Percentiles rank a stretch among this genome's conserved stretches.
phyloP scores from a whole-genome alignment of 2,329 filamentous ascomycete genomes.

The Penicillium sp. region DNA sequence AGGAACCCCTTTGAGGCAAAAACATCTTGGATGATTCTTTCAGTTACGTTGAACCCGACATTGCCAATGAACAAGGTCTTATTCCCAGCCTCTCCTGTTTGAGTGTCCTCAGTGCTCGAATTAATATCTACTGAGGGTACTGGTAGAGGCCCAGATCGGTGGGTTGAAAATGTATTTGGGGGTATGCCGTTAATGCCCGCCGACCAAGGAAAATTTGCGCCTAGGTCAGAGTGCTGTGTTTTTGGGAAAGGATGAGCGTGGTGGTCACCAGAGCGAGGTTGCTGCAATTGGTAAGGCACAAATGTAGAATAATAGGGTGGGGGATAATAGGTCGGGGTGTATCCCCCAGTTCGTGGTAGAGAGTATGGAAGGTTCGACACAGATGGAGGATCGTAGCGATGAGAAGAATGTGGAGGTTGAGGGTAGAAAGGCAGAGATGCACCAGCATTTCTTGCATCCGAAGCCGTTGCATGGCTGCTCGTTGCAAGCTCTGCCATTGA shows the following conservation, averaged over 20 bases:
- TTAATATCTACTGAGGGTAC: not conserved
- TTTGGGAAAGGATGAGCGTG: not conserved
- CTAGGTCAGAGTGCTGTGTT: not conserved
- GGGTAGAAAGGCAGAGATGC: not conserved
- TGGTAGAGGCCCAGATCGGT: not conserved
- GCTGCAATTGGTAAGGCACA: not conserved
- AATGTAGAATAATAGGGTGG: not conserved
- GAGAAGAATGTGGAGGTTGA: not conserved
- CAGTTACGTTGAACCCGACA: constrained; percentile 39
- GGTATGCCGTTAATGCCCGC: not conserved
- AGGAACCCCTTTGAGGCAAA: constrained; percentile 40
- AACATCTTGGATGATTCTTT: constrained; percentile 36
- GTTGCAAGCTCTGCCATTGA: not conserved
- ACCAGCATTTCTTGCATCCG: not conserved
- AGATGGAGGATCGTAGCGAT: not conserved
- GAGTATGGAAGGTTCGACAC: not conserved
- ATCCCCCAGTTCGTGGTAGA: not conserved
- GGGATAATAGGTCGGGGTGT: not conserved
- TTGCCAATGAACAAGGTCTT: constrained; percentile 42
- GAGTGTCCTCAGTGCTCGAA: not conserved
- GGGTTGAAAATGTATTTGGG: not conserved
- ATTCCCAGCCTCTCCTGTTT: constrained; percentile 1
- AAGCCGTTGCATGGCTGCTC: not conserved
- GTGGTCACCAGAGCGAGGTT: not conserved
- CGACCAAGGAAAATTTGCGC: not conserved